Conservation (phyloP, 371 early-diverging fungal species). For the Mortierella sp. region DNA sequence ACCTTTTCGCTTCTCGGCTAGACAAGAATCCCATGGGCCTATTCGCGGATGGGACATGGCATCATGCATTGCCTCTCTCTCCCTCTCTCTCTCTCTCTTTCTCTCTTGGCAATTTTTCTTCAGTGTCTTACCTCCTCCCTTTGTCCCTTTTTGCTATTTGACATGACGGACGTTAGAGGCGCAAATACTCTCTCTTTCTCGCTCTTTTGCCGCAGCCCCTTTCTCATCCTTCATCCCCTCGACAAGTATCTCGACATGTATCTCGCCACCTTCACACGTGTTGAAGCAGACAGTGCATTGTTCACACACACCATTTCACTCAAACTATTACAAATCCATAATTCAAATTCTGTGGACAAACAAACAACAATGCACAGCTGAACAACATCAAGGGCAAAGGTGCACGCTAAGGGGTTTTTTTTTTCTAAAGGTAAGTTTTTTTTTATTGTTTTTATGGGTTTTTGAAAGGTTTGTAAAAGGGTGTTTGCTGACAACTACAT, state of each 20-base stretch:
- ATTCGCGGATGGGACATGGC: not conserved
- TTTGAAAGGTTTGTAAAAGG: not conserved
- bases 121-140: no score
- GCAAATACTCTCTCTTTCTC: no score
- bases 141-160: no score
- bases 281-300: not conserved
- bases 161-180: not conserved
- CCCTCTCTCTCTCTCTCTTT: not conserved
- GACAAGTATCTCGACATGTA: not conserved
- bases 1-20: slow-evolving; percentile 1
- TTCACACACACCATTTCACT: not conserved
- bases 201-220: not conserved
- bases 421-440: not conserved
- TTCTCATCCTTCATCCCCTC: not conserved
- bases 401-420: not conserved
- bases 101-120: not conserved
- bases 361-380: not conserved
- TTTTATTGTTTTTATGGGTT: not conserved
- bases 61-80: not conserved
- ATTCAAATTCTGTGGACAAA: not conserved
- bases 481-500: slow-evolving; percentile 2
- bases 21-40: not conserved
- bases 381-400: not conserved
- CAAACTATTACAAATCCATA: slow-evolving; percentile 6
- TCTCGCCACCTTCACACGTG: not conserved